These are phyloP conservation scores for Citrus unshiu DNA, from an alignment of 345 rosid genomes.

Conservation along the genomic window DNA sequence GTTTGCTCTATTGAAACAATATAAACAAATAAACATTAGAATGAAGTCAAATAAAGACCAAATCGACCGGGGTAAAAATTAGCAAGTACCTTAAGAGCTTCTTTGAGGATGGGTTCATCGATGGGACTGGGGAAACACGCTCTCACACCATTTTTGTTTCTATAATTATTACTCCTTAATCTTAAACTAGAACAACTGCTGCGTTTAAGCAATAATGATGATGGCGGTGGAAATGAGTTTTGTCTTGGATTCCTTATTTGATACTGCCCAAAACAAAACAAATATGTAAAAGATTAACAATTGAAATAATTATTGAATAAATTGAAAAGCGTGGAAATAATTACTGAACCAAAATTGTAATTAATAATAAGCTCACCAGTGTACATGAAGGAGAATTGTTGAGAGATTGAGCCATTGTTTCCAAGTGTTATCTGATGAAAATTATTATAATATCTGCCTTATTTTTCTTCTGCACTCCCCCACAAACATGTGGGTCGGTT, in stretches of 20 bases:
- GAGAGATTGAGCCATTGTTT: too few species aligned
- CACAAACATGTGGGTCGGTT: too few species aligned
- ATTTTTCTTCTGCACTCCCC: too few species aligned
- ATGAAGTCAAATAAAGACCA: too few species aligned
- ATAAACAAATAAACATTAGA: neutral
- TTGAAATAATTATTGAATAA: neutral
- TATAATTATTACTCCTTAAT: neutral
- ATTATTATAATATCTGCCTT: too few species aligned
- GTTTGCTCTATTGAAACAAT: neutral
- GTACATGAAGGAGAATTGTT: neutral
- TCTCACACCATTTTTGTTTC: slow-evolving; percentile 12
- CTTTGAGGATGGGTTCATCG: slow-evolving; percentile 46
- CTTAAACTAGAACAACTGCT: neutral
- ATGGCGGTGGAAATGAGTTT: neutral
- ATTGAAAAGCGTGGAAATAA: too few species aligned
- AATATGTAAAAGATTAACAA: neutral
- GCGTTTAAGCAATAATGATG: neutral
- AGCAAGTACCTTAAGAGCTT: slow-evolving; percentile 45
- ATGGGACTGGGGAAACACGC: slow-evolving; percentile 33
- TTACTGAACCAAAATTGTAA: too few species aligned
- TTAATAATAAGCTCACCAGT: neutral
- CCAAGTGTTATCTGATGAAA: too few species aligned
- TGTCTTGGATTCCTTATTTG: neutral
- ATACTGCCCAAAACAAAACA: neutral
- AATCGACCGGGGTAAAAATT: neutral